Conservation (phyloP, 345 rosid species). For the Syzygium aromaticum region DNA sequence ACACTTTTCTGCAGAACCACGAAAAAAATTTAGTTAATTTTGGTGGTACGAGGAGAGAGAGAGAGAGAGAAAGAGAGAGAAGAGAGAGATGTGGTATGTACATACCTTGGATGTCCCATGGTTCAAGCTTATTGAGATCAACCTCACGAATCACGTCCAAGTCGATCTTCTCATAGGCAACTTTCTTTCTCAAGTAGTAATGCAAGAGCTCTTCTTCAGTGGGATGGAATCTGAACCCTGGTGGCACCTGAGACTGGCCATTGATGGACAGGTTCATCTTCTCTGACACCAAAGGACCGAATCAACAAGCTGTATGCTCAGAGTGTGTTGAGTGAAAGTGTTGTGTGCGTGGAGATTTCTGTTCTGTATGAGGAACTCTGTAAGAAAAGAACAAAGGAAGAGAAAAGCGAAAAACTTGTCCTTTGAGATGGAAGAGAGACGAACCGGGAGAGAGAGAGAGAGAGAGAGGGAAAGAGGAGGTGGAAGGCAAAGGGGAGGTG, state of each 20-base stretch:
- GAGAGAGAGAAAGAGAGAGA: neutral
- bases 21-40: neutral
- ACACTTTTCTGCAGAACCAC: conserved; percentile 54
- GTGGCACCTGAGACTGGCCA: conserved; percentile 95
- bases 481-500: conserved; percentile 1
- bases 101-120: conserved; percentile 97
- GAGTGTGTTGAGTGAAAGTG: neutral
- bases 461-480: neutral
- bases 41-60: neutral
- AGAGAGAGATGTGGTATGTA: neutral
- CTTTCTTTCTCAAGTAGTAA: conserved; percentile 87
- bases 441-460: neutral
- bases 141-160: conserved; percentile 95
- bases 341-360: neutral
- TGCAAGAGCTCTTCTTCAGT: conserved; percentile 96
- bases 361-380: neutral
- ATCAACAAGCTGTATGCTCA: neutral
- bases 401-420: neutral
- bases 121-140: conserved; percentile 98
- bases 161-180: conserved; percentile 74
- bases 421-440: neutral
- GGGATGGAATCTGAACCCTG: conserved; percentile 93
- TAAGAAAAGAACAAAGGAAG: neutral
- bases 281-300: conserved; percentile 18
- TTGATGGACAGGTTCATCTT: conserved; percentile 82